Evolutionary conservation across 164 flowering plant species (phyloP), one percentile per base, ranked within the genome.

Genomic region (Piper betle): DNA sequence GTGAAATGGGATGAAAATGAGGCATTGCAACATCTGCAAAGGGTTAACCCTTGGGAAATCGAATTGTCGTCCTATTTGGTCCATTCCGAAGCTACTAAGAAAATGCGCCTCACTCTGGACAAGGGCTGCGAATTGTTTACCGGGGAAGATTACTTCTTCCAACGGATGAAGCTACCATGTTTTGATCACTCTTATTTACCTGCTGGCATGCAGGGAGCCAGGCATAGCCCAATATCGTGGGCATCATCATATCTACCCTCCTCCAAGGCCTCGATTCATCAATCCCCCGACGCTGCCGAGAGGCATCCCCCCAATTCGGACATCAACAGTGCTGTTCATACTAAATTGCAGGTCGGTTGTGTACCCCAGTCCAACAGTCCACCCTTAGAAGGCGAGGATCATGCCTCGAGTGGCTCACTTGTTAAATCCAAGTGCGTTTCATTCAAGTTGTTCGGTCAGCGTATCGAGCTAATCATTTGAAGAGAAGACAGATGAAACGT

Each of bases 171-270:
- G 52, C 66, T 71, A 25, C 68, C 76, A 46, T 53, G 71, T 61
- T 46, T 73, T 64, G 58, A 50, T 68, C 66, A 62, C 39, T 66
- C 74, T 57, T 65, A 56, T 75, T 75, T 75, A 75, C 89, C 91
- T 80, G 86, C 84, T 73, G 84, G 91, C 92, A 84, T 86, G 84
- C 96, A 88, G 92, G 96, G 92, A 88, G 91, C 96, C 96, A 88
- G 96, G 96, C 96, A 82, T 64, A 25, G 2, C 33, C 33, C 33
- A 25, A 25, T 25, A 25, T 25, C 33, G 33, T 25, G 33, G 33
- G 33, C 33, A 25, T 25, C 33, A 25, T 25, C 33, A 25, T 25
- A 25, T 25, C 33, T 25, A 25, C 33, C 33, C 33, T 25, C 33
- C 33, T 25, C 62, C 16, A 5, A 59, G 5, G 53, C 58, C 58